Evolutionary conservation across 345 rosid genomes (phyloP), one percentile per base, ranked within the genome.

Genomic region (Abelmoschus esculentus): DNA sequence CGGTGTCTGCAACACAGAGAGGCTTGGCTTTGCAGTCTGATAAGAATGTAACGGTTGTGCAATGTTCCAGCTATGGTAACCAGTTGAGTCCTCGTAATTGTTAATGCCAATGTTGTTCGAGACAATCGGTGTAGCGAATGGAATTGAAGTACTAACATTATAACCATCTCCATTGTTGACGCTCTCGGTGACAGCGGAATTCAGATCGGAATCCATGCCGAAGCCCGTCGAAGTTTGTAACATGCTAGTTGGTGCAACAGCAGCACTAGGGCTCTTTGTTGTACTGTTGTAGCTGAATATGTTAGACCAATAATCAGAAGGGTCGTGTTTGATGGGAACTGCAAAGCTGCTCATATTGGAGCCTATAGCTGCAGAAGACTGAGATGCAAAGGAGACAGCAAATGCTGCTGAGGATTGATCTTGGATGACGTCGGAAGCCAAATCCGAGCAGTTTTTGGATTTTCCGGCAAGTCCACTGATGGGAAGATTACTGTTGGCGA

Each of bases 401-500:
- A 84, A 80, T 15, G 90, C 83, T 7, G 87, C 81, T 0, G 93
- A 73, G 42, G 42, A 1, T 38, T 7, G 9, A 38, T 38, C 10
- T 36, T 5, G 36, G 6, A 1, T 6, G 42, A 7, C 2, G 2
- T 7, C 42, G 42, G 42, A 77, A 18, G 70, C 77, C 3, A 88
- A 74, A 29, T 84, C 90, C 0, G 84, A 76, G 14, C 80, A 72
- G 40, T 78, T 84, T 61, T 77, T 86, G 28, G 86, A 75, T 72
- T 79, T 83, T 60, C 75, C 70, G n/a, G 77, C 67, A 15, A 87
- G 78, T 73, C 98, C 97, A 0, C 97, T 97, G 0, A 90, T 84
- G 0, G 98, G 98, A 7, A 93, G 97, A 73, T 87, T 90, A 73
- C 89, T 89, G 63, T 49, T 87, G 38, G 87, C 92, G 12, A 93